Evolutionary conservation across 768 basidiomycete genomes (phyloP), one percentile per base, ranked within the genome.

Genomic region (Suillus tomentosus): DNA sequence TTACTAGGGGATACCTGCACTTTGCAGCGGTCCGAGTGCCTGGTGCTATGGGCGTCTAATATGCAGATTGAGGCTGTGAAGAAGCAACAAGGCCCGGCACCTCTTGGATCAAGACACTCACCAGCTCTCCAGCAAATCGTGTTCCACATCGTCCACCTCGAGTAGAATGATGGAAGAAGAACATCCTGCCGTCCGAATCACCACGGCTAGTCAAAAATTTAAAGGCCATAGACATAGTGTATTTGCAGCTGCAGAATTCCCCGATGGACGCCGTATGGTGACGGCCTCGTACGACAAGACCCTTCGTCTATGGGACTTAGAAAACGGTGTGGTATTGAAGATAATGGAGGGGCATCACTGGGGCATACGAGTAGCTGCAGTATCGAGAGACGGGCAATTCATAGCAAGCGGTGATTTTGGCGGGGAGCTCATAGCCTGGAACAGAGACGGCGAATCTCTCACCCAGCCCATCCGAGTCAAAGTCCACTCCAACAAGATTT

Each of bases 331-430:
- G 13, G n/a, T 14, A 7, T 55, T 55, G 54, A 55, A 55, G 34
- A 22, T 3, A 36, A 55, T 37, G 54, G 36, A 22, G n/a, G 54
- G 36, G 11, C 34, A 55, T 36, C 34, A 13, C 34, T 13, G 6
- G 2, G 1, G 5, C 2, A 6, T 37, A 36, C 5, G 3, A 36
- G 5, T 0, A 22, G 5, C n/a, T 36, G 54, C 13, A 1, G 54
- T 55, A 22, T 55, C 54, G 22, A 37, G n/a, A 55, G 36, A 55
- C 7, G 54, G 36, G 36, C 11, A 37, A 55, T 55, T n/a, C n/a
- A 55, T 55, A 22, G 19, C 36, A 37, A 55, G 54, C 3, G 36
- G 36, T 37, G 36, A 55, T 55, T 0, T 1, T 1, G n/a, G 36
- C 2, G 54, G 54, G n/a, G 36, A 37, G n/a, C n/a, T 55, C 36